Base-by-base conservation (phyloP, 257 asterid genomes). In the Ocimum tenuiflorum region DNA sequence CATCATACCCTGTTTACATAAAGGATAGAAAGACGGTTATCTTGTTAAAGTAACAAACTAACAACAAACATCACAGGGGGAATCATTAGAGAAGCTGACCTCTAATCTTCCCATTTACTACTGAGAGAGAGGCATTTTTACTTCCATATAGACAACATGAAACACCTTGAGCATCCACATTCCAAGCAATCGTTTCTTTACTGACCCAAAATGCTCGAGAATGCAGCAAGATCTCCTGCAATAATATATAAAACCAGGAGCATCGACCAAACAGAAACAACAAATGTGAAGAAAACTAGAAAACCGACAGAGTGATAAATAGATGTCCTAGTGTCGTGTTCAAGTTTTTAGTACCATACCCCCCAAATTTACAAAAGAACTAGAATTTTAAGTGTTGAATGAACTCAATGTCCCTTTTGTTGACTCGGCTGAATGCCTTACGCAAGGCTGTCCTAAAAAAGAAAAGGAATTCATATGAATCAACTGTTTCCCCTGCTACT, bases 141-240 rank as follows among this genome's bases (percentile, higher is more conserved):
- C 99, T 87, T 79, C 91, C 89, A 55, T 78, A 87, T 46, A 92
- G 79, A 66, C 69, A 87, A 56, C 85, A 84, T 8, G 85, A 86
- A 75, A 88, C 91, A 65, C 69, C 85, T 70, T 71, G 82, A 79
- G 63, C 75, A 76, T 75, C 88, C 69, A 76, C 79, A 82, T 89
- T 75, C 94, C 97, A 92, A 33, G 94, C 95, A 82, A 92, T 84
- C 33, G 83, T 64, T 35, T 78, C 86, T 79, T 79, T 70, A 65
- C 78, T 73, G 55, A 89, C 97, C 99, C 97, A 92, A 78, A 85
- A 86, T 47, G 97, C 99, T 72, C 87, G 79, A 46, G 91, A 80
- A 68, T 69, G 74, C 55, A 49, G 53, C 79, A 89, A 74, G 67
- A 68, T 60, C 27, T 86, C 96, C 95, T 87, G 94, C 75, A 86